phyloP scores from a whole-genome alignment of 2,329 filamentous ascomycete species.

The Colletotrichum sojae region DNA sequence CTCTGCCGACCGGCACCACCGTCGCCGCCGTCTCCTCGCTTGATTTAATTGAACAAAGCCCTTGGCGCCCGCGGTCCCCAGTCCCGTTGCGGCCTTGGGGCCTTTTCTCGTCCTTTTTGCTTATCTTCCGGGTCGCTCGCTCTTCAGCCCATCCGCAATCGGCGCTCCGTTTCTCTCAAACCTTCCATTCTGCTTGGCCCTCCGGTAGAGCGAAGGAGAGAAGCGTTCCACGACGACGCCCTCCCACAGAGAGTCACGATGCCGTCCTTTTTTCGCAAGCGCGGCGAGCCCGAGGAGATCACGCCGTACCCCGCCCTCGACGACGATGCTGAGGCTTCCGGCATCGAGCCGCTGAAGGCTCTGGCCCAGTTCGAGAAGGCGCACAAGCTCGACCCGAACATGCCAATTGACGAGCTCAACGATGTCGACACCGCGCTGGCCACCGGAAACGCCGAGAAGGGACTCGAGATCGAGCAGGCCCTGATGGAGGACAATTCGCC shows the following conservation, averaged over 20 bases:
- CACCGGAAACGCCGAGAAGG: conserved; percentile 68
- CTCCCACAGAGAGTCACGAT: conserved; percentile 46
- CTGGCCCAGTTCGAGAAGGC: conserved; percentile 71
- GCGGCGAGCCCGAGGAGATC: conserved; percentile 61
- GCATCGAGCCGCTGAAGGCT: conserved; percentile 59
- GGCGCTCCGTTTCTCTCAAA: conserved; percentile 26
- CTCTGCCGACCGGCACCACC: conserved; percentile 36
- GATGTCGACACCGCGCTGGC: conserved; percentile 72
- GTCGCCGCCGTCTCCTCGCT: conserved; percentile 36
- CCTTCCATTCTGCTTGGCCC: conserved; percentile 35
- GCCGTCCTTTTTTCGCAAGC: conserved; percentile 59
- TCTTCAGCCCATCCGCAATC: conserved; percentile 39
- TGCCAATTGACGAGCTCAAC: conserved; percentile 73
- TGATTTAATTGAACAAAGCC: conserved; percentile 36
- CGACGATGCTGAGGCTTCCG: conserved; percentile 56
- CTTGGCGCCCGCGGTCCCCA: conserved; percentile 37
- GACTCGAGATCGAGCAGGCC: conserved; percentile 70
- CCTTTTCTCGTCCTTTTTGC: conserved; percentile 35
- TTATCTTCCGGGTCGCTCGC: conserved; percentile 34
- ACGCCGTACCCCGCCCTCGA: conserved; percentile 57
- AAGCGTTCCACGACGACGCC: conserved; percentile 14
- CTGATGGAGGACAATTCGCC: conserved; percentile 76
- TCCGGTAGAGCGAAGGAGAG: conserved; percentile 37
- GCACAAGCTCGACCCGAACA: conserved; percentile 75
- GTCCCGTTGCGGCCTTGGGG: conserved; percentile 38